Conservation (phyloP, 305 asterid species). For the Coffea humblotiana region DNA sequence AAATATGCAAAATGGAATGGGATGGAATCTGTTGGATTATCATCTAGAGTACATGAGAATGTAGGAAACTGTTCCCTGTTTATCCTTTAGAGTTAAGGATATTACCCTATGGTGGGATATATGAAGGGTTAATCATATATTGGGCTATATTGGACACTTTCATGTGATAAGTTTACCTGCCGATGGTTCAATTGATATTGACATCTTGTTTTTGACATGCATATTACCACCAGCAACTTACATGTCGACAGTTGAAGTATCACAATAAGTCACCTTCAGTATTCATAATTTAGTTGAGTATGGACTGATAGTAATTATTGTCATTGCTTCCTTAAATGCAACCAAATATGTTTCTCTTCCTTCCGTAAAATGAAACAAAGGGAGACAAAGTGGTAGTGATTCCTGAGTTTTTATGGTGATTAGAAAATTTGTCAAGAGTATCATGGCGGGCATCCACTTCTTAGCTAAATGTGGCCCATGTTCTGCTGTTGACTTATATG, state of each 20-base stretch:
- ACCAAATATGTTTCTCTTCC: not conserved
- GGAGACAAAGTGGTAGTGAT: not conserved
- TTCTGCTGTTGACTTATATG: not conserved
- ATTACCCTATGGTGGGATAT: not conserved
- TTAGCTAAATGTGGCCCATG: not conserved
- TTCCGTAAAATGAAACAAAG: not conserved
- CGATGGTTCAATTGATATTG: not conserved
- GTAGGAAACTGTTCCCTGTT: not conserved
- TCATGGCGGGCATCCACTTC: not conserved
- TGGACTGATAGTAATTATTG: not conserved
- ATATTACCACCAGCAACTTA: not conserved
- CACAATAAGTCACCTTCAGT: not conserved
- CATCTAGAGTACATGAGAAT: not conserved
- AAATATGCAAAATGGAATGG: not conserved
- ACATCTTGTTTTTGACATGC: not conserved
- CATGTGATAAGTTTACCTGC: not conserved
- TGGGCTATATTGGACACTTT: not conserved
- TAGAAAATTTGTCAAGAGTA: not conserved
- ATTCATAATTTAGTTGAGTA: not conserved
- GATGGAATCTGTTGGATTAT: not conserved
- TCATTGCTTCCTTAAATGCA: constrained; percentile 1
- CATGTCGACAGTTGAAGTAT: not conserved
- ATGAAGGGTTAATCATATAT: not conserved
- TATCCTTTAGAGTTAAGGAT: not conserved
- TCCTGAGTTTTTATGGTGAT: not conserved